Base-by-base conservation (phyloP, 129 eudicot genomes). In the Helianthus annuus region DNA sequence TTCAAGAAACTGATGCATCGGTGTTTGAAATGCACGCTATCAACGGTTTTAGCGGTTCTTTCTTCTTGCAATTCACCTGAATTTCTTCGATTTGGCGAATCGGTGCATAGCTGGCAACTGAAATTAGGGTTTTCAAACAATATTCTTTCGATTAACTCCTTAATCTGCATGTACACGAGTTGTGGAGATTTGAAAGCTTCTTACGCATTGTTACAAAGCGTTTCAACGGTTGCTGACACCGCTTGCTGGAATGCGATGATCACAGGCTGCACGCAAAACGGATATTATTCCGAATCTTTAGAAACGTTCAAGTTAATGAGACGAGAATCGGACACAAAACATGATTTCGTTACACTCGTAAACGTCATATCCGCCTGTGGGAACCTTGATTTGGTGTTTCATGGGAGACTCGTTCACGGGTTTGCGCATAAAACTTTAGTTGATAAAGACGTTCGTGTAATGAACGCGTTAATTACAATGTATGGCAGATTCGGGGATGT, bases 211-310 rank as follows among this genome's bases (percentile, higher is more conserved):
- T 75, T 89, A 48, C 8, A 8, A 57, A 71, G 70, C 27, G 75
- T 68, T 56, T 55, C 69, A 36, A 45, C 10, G 6, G 53, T 65
- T 22, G 85, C 81, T 13, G 91, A 89, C 70, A 73, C 83, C 0
- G 80, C 78, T 68, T 83, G 87, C 62, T 89, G 89, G 89, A 89
- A 85, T 62, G 81, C 91, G 40, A 49, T 89, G 60, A 86, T 88
- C 36, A 66, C 65, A 4, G 91, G 91, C 40, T 88, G 89, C 87
- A 68, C 82, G 27, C 87, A 83, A 63, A 85, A 81, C 15, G 86
- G 84, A 6, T 76, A 76, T 69, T 89, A 78, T 64, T 7, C 48
- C 14, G 85, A 89, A 68, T 84, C 87, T 81, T 75, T 85, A 60
- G 64, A 75, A 68, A 71, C 78, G 64, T 85, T 81, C 62, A 74